Conservation (phyloP, 1,284 basidiomycete genomes). For the Ganoderma multipileum region DNA sequence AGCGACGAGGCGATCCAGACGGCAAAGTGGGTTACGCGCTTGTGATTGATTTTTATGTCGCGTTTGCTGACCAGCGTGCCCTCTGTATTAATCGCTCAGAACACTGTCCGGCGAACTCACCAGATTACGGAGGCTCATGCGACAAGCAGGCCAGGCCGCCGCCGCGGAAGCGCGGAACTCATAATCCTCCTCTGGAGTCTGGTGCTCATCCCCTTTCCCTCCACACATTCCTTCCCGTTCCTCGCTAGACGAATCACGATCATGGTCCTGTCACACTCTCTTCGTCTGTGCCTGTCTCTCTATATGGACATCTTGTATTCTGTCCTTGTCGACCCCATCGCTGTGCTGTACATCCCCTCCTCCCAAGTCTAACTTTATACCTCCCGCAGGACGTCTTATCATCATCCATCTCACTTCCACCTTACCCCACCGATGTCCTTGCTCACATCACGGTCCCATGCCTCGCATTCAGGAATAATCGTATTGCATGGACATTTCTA, state of each 20-base stretch:
- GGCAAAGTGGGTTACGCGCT: constrained; percentile 57
- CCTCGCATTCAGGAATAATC: constrained; percentile 15
- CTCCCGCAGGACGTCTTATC: not conserved
- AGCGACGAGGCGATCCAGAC: constrained; percentile 63
- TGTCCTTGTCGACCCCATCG: not conserved
- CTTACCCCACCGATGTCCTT: not conserved
- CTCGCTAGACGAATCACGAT: not conserved
- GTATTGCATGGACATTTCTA: constrained; percentile 14
- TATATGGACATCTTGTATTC: constrained; percentile 7
- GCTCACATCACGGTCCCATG: not conserved
- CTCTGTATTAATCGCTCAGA: constrained; percentile 41
- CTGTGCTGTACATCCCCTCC: constrained; percentile 4
- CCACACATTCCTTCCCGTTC: not conserved
- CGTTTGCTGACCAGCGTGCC: constrained; percentile 12
- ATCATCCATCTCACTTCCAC: not conserved
- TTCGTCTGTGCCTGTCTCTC: constrained; percentile 6
- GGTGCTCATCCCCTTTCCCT: not conserved
- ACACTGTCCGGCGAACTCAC: constrained; percentile 65
- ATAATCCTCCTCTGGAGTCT: constrained; percentile 1
- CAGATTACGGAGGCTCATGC: constrained; percentile 74
- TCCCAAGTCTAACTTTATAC: not conserved
- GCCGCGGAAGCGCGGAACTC: constrained; percentile 24
- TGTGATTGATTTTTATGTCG: constrained; percentile 8
- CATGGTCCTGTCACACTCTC: constrained; percentile 2
- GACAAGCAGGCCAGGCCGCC: constrained; percentile 36